Base-by-base conservation (phyloP, 2,329 filamentous ascomycete species). In the Arthrinium puccinioides region DNA sequence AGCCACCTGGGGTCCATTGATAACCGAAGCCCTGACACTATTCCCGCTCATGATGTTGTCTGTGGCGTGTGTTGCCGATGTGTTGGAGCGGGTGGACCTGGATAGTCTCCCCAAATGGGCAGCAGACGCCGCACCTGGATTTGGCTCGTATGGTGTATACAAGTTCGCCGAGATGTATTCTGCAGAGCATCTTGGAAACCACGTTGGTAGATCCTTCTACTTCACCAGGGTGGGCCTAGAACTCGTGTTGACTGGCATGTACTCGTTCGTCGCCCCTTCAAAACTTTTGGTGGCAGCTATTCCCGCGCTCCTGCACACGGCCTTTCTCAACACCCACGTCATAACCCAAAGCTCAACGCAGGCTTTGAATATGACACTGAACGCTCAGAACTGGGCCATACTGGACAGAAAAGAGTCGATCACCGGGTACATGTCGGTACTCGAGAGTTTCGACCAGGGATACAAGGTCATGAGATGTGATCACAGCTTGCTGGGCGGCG, bases 391-490 rank as follows among this genome's bases (percentile, higher is more conserved):
- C 13, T 97, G 82, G 73, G 74, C 76, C 2, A 63, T 97, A 2
- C 57, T 97, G 30, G 89, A 88, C 32, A 80, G 92, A 9, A 72
- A 76, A 46, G 92, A 97, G 60, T 95, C 88, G 0, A 61, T 84
- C 33, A 97, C 92, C 0, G 92, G 92, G 6, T 97, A 98, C 54
- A 70, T 98, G 29, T 95, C 90, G 0, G 86, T 98, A 2, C 57
- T 96, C 19, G 86, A 98, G 47, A 92, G 80, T 55, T 55, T 71
- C 7, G 62, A 80, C 5, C 69, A 77, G 26, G 75, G 80, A 2
- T 96, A 86, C 61, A 76, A 88, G 2, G 78, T 89, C 13, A 76
- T 98, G 71, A 79, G 92, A 42, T 96, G 88, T 57, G 92, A 97
- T 52, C 92, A 98, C 59, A 95, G 88, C 52, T 70, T 98, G 21